Evolutionary conservation across 164 flowering plant genomes (phyloP).

Genomic region (Paratinospora sagittata): DNA sequence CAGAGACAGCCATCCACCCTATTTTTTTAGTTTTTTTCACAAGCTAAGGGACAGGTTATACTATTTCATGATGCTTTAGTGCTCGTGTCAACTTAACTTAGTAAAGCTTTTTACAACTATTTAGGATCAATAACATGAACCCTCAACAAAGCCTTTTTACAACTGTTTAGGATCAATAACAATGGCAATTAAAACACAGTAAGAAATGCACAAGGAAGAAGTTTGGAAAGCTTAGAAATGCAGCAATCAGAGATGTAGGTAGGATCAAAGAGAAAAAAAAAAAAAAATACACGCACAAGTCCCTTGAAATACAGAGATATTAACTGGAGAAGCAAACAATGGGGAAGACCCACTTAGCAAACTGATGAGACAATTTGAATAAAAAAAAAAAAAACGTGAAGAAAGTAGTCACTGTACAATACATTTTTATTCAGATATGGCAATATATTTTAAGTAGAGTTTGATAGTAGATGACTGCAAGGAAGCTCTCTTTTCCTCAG

Average conservation of each 20-base stretch:
- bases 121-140: too few species aligned
- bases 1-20: background rate
- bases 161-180: too few species aligned
- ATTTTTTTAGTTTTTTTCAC: too few species aligned
- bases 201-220: background rate
- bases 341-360: background rate
- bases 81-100: too few species aligned
- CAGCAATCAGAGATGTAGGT: background rate
- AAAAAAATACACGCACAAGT: background rate
- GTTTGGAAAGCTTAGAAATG: too few species aligned
- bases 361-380: too few species aligned
- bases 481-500: background rate
- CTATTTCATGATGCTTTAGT: too few species aligned
- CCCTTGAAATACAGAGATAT: background rate
- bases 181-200: background rate
- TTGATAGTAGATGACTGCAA: background rate
- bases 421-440: background rate
- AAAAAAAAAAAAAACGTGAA: background rate
- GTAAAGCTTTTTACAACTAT: too few species aligned
- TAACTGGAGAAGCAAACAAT: background rate
- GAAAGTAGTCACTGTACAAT: background rate
- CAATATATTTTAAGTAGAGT: background rate
- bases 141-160: too few species aligned
- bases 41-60: too few species aligned
- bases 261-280: background rate